These are phyloP conservation scores for Beauveria brongniartii DNA, from an alignment of 2,329 filamentous ascomycete genomes.

Conservation along the genomic window DNA sequence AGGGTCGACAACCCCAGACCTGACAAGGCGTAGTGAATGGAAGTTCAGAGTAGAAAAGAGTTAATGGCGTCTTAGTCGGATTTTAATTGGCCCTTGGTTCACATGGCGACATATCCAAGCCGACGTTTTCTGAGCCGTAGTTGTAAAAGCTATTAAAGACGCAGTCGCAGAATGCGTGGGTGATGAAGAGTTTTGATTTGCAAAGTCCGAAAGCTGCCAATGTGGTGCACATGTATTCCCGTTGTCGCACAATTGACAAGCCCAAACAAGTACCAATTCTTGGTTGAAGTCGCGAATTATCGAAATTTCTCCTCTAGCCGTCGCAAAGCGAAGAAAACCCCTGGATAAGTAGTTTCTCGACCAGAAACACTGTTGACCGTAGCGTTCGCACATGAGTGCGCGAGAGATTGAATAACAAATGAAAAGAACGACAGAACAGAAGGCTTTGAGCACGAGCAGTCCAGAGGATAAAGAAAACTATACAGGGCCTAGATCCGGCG, in stretches of 20 bases:
- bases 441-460: slow-evolving; percentile 1
- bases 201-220: slow-evolving; percentile 32
- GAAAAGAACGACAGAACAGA: slow-evolving; percentile 19
- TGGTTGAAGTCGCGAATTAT: slow-evolving; percentile 24
- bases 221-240: slow-evolving; percentile 28
- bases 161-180: slow-evolving; percentile 29
- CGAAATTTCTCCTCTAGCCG: slow-evolving; percentile 25
- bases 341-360: slow-evolving; percentile 26
- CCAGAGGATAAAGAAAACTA: slow-evolving; percentile 3
- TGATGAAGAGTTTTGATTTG: slow-evolving; percentile 33
- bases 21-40: not conserved
- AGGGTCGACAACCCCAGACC: not conserved
- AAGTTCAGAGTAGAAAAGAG: not conserved
- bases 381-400: not conserved
- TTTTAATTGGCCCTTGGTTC: slow-evolving; percentile 24
- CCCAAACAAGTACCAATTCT: slow-evolving; percentile 27
- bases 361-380: slow-evolving; percentile 14
- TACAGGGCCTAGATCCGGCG: slow-evolving; percentile 7
- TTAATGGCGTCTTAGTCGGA: slow-evolving; percentile 8
- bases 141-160: slow-evolving; percentile 28
- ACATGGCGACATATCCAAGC: slow-evolving; percentile 25
- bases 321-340: slow-evolving; percentile 30
- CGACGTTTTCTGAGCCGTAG: slow-evolving; percentile 25
- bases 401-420: slow-evolving; percentile 14
- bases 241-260: slow-evolving; percentile 30